phyloP scores from a whole-genome alignment of 495 filamentous ascomycete species.

The Penicillium manginii region DNA sequence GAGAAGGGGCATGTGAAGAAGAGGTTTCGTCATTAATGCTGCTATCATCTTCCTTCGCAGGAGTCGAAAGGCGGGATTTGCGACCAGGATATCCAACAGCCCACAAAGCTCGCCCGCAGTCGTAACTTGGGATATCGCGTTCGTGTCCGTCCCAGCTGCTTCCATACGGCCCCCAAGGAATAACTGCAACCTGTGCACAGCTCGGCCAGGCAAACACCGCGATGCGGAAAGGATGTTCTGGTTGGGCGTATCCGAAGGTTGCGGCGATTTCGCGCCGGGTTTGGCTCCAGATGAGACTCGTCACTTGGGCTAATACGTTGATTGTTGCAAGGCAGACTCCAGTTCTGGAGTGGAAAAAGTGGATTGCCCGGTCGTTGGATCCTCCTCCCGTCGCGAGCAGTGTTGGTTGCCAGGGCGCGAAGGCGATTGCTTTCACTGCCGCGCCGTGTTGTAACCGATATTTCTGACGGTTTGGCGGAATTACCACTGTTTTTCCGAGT shows the following conservation, averaged over 20 bases:
- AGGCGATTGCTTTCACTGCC: slow-evolving; percentile 95
- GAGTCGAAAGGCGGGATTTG: slow-evolving; percentile 24
- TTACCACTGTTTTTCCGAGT: slow-evolving; percentile 30
- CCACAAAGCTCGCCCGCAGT: slow-evolving; percentile 50
- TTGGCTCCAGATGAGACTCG: slow-evolving; percentile 87
- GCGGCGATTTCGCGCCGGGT: slow-evolving; percentile 86
- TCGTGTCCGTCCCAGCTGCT: slow-evolving; percentile 68
- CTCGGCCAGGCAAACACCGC: slow-evolving; percentile 96
- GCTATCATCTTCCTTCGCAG: slow-evolving; percentile 7
- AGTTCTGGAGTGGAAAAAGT: slow-evolving; percentile 89
- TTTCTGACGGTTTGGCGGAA: slow-evolving; percentile 61
- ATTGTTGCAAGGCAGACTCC: slow-evolving; percentile 89
- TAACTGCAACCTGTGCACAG: slow-evolving; percentile 83
- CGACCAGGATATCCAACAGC: slow-evolving; percentile 53
- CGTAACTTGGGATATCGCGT: slow-evolving; percentile 19
- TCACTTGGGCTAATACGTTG: slow-evolving; percentile 91
- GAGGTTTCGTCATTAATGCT: slow-evolving; percentile 12
- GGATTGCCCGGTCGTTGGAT: slow-evolving; percentile 90
- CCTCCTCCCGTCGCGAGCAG: slow-evolving; percentile 92
- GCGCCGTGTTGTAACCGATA: slow-evolving; percentile 80
- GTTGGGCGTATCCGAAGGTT: slow-evolving; percentile 94
- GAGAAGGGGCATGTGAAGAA: neutral
- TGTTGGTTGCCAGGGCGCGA: slow-evolving; percentile 91
- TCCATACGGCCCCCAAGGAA: slow-evolving; percentile 86
- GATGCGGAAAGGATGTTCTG: slow-evolving; percentile 87